Evolutionary conservation across 768 basidiomycete genomes (phyloP).

Genomic region (Tulasnella sp.): DNA sequence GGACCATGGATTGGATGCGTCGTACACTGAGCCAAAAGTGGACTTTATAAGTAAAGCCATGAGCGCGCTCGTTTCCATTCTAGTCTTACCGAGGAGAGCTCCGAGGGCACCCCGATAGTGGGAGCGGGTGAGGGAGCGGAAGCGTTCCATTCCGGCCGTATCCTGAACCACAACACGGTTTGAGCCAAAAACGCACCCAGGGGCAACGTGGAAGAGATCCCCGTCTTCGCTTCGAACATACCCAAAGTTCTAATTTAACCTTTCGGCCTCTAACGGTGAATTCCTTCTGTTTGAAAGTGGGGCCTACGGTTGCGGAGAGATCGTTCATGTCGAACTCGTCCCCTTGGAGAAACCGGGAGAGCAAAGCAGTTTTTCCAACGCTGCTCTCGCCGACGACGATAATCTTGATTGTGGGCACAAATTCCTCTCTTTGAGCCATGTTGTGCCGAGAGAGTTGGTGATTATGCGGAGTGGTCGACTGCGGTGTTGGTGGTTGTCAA

Average conservation of each 20-base stretch:
- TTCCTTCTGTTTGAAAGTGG: not conserved
- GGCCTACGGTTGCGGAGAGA: not conserved
- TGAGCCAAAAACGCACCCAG: not conserved
- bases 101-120: not conserved
- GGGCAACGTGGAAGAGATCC: not conserved
- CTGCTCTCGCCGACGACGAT: not conserved
- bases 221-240: not conserved
- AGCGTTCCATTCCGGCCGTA: not conserved
- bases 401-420: not conserved
- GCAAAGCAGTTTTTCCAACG: not conserved
- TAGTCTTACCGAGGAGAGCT: not conserved
- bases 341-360: not conserved
- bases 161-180: not conserved
- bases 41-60: not conserved
- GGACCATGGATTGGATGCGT: not conserved
- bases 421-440: not conserved
- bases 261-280: not conserved
- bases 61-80: not conserved
- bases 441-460: not conserved
- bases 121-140: not conserved
- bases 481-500: not conserved
- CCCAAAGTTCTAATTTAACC: not conserved
- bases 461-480: not conserved
- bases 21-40: not conserved
- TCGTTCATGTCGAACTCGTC: not conserved